These are phyloP conservation scores for Syzygium malaccense DNA, from an alignment of 441 rosid species.

Conservation along the genomic window DNA sequence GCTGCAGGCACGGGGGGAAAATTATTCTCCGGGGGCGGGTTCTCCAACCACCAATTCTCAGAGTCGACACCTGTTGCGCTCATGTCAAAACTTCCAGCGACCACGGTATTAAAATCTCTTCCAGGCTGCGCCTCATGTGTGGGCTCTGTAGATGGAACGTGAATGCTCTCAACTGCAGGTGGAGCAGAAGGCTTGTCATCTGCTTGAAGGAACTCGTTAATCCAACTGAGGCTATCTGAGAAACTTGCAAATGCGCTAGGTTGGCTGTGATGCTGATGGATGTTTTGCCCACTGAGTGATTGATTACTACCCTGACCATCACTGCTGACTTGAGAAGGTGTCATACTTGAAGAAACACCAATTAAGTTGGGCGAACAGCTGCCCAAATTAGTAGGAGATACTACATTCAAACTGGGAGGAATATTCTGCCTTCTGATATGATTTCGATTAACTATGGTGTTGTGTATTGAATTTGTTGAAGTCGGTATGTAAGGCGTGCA, in stretches of 20 bases:
- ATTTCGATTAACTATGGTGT: conserved; percentile 10
- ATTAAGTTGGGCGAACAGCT: conserved; percentile 7
- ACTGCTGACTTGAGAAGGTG: conserved; percentile 15
- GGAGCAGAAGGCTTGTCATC: conserved; percentile 7
- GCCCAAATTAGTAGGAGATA: conserved; percentile 4
- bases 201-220: conserved; percentile 3
- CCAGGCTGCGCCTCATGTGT: conserved; percentile 10
- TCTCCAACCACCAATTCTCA: conserved; percentile 33
- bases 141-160: conserved; percentile 3
- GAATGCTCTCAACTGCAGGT: conserved; percentile 11
- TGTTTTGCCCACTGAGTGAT: conserved; percentile 11
- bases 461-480: conserved; percentile 7
- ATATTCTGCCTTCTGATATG: conserved; percentile 7
- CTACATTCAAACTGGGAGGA: conserved; percentile 8
- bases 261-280: conserved; percentile 15
- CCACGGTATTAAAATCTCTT: conserved; percentile 3
- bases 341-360: conserved; percentile 1
- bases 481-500: conserved; percentile 13
- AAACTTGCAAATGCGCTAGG: background rate
- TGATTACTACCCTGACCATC: conserved; percentile 15
- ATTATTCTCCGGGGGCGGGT: background rate
- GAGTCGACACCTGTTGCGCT: conserved; percentile 13
- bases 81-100: conserved; percentile 7
- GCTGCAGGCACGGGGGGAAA: conserved; percentile 19
- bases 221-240: conserved; percentile 14